phyloP scores from a whole-genome alignment of 306 rosid species.

The Lagenaria siceraria region DNA sequence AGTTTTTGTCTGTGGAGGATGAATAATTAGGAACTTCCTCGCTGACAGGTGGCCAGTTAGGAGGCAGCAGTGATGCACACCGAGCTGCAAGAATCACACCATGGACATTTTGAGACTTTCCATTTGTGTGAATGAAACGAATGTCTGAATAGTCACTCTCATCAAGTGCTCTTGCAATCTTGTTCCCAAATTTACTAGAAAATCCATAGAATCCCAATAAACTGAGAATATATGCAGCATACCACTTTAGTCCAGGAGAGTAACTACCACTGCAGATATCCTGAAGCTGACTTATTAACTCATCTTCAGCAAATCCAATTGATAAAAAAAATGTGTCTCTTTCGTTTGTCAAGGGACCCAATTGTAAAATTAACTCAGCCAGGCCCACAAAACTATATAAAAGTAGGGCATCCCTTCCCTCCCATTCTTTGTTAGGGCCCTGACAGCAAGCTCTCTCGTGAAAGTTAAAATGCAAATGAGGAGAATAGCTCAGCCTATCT shows the following conservation, averaged over 20 bases:
- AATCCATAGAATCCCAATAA: slow-evolving; percentile 66
- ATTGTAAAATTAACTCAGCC: slow-evolving; percentile 46
- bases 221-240: slow-evolving; percentile 53
- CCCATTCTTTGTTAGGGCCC: slow-evolving; percentile 52
- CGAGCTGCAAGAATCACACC: slow-evolving; percentile 56
- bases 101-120: slow-evolving; percentile 47
- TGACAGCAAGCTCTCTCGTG: slow-evolving; percentile 52
- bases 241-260: slow-evolving; percentile 60
- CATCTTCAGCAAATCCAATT: slow-evolving; percentile 22
- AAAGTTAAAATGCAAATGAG: slow-evolving; percentile 34
- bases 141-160: slow-evolving; percentile 46
- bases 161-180: slow-evolving; percentile 45
- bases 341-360: neutral
- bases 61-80: slow-evolving; percentile 68
- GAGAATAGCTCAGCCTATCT: slow-evolving; percentile 32
- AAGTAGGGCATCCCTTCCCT: slow-evolving; percentile 45
- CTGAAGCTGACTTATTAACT: slow-evolving; percentile 34
- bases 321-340: slow-evolving; percentile 15
- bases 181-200: slow-evolving; percentile 53
- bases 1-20: slow-evolving; percentile 7
- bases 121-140: slow-evolving; percentile 35
- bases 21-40: slow-evolving; percentile 15
- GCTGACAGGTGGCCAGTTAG: slow-evolving; percentile 9
- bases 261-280: slow-evolving; percentile 33
- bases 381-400: slow-evolving; percentile 61